Base-by-base conservation (phyloP, 2,329 filamentous ascomycete genomes). In the Aureobasidium sp. region DNA sequence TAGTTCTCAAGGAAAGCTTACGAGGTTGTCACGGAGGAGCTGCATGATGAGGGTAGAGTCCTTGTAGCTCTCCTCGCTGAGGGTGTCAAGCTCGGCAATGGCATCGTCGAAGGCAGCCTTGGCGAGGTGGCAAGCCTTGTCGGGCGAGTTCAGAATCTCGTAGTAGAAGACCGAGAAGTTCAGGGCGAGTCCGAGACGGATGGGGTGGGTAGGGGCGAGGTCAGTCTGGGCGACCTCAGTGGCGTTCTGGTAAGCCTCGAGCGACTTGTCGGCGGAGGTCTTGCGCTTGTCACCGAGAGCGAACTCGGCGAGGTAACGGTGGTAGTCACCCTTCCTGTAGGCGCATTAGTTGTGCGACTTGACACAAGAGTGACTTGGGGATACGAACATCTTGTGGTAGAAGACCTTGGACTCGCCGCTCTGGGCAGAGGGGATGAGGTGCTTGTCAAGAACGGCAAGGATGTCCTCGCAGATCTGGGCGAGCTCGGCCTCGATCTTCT, bases 141-240 rank as follows among this genome's bases (percentile, higher is more conserved):
- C 94, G 67, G 93, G 93, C 48, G 93, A 91, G 84, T 97, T 99
- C 73, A 97, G 84, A 77, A 97, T 99, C 86, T 99, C 90, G 79
- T 99, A 99, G 88, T 97, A 97, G 85, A 97, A 97, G 74, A 97
- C 92, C 68, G 92, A 96, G 84, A 95, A 95, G 87, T 96, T 96
- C 69, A 96, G 84, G 71, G 91, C 91, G 68, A 96, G 86, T 76
- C 91, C 91, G 67, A 96, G 88, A 73, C 91, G 90, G 79, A 95
- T 96, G 74, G 91, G 91, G 83, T 96, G 91, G 63, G 91, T 96
- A 66, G 91, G 91, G 66, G 91, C 88, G 69, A 96, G 86, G 77
- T 94, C 90, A 70, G 89, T 93, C 76, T 90, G 86, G 66, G 91
- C 90, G 72, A 96, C 89, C 77, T 95, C 90, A 74, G 90, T 95